Conservation (phyloP, 768 basidiomycete species). For the Tremella mesenterica region DNA sequence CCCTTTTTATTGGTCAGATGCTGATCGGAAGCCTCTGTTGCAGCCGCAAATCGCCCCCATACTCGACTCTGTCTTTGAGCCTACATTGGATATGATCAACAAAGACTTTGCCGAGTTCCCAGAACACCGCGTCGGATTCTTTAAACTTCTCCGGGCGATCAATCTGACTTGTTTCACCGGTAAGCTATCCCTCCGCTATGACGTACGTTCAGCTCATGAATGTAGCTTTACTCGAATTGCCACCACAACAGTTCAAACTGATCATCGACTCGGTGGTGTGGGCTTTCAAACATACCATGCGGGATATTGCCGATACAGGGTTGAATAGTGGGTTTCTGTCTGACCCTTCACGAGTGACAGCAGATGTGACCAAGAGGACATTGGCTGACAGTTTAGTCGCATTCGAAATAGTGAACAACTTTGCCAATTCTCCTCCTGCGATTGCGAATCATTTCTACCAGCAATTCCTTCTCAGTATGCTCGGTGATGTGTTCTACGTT, state of each 20-base stretch:
- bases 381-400: conserved; percentile 54
- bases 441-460: conserved; percentile 92
- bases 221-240: conserved; percentile 74
- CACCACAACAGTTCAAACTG: conserved; percentile 88
- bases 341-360: background rate
- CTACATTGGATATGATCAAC: conserved; percentile 96
- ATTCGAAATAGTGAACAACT: conserved; percentile 90
- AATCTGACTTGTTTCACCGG: conserved; percentile 93
- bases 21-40: conserved; percentile 56
- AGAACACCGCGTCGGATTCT: conserved; percentile 94
- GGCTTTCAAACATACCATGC: conserved; percentile 99
- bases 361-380: background rate
- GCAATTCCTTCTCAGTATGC: conserved; percentile 82
- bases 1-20: background rate
- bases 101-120: conserved; percentile 99
- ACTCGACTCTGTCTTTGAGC: conserved; percentile 93
- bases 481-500: conserved; percentile 95
- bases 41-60: conserved; percentile 91
- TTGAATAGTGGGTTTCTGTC: conserved; percentile 42
- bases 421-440: conserved; percentile 64
- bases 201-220: background rate
- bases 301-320: conserved; percentile 85
- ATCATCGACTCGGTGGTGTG: conserved; percentile 98
- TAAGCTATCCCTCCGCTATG: conserved; percentile 3
- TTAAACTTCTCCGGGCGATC: conserved; percentile 85